Conservation (phyloP, 352 stramenopile species). For the Phytophthora idaei region DNA sequence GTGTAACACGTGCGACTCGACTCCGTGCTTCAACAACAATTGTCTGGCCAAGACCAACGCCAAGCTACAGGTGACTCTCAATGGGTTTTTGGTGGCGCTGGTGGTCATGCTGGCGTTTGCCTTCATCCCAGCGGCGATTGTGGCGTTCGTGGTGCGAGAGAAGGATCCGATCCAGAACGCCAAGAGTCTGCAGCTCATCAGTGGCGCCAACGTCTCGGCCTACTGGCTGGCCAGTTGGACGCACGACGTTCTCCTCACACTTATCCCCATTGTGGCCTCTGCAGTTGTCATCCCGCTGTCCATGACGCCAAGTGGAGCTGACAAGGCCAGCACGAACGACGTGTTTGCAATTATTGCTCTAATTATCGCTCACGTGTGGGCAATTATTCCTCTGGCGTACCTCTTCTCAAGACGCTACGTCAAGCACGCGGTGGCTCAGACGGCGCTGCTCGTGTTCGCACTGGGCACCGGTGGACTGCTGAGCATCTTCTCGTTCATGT, state of each 20-base stretch:
- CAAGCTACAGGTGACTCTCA: conserved; percentile 71
- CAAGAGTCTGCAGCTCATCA: conserved; percentile 71
- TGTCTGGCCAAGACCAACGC: conserved; percentile 58
- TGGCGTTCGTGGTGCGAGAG: conserved; percentile 70
- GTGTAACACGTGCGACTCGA: conserved; percentile 40
- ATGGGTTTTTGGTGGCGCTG: conserved; percentile 60
- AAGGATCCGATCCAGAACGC: conserved; percentile 72
- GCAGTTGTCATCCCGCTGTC: conserved; percentile 48
- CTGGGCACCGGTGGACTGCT: conserved; percentile 64
- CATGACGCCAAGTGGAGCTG: conserved; percentile 21
- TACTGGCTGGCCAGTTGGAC: conserved; percentile 70
- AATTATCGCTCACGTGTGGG: conserved; percentile 49
- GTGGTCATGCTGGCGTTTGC: conserved; percentile 73
- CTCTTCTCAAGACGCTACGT: conserved; percentile 66
- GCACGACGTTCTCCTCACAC: conserved; percentile 56
- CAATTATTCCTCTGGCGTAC: conserved; percentile 66
- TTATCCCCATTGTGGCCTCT: conserved; percentile 41
- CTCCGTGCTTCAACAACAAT: conserved; percentile 45
- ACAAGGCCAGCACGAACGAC: conserved; percentile 32
- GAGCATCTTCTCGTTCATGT: conserved; percentile 83
- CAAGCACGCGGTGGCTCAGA: conserved; percentile 66
- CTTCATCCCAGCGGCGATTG: conserved; percentile 67
- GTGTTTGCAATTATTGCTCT: conserved; percentile 48
- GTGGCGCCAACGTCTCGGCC: conserved; percentile 50
- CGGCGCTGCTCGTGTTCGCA: conserved; percentile 66